Evolutionary conservation across 306 rosid species (phyloP).

Genomic region (Citrullus colocynthis): DNA sequence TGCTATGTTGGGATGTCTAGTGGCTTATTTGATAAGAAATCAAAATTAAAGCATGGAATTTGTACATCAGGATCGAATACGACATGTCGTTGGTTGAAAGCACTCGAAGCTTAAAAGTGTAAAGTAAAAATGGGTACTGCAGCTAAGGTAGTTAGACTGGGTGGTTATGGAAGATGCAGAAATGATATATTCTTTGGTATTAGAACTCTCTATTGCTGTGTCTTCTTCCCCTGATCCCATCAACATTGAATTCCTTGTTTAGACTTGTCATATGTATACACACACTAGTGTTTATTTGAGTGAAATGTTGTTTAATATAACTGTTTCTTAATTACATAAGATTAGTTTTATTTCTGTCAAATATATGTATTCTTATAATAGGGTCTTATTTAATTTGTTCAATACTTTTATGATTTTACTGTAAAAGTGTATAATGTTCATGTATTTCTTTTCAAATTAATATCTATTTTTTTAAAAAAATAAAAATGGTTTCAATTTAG

Average conservation of each 20-base stretch:
- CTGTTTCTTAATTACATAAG: no score
- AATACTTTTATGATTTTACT: no score
- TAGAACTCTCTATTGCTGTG: not conserved
- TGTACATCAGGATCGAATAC: not conserved
- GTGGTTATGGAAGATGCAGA: not conserved
- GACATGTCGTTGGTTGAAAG: not conserved
- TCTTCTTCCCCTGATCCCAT: not conserved
- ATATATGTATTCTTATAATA: no score
- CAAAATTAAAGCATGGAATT: not conserved
- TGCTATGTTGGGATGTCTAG: constrained; percentile 59
- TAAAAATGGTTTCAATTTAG: no score
- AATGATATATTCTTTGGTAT: not conserved
- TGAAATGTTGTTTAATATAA: no score
- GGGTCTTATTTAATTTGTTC: no score
- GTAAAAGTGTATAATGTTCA: no score
- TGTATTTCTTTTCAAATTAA: no score
- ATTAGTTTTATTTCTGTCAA: no score
- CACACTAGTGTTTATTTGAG: no score
- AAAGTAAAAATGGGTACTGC: constrained; percentile 6
- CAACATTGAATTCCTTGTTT: not conserved
- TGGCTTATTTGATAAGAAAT: constrained; percentile 35
- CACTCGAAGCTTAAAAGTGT: not conserved
- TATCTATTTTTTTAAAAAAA: no score
- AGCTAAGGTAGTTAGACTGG: not conserved
- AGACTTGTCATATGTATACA: not conserved